Conservation (phyloP, 1,284 basidiomycete species). For the Macrocybe sp. region DNA sequence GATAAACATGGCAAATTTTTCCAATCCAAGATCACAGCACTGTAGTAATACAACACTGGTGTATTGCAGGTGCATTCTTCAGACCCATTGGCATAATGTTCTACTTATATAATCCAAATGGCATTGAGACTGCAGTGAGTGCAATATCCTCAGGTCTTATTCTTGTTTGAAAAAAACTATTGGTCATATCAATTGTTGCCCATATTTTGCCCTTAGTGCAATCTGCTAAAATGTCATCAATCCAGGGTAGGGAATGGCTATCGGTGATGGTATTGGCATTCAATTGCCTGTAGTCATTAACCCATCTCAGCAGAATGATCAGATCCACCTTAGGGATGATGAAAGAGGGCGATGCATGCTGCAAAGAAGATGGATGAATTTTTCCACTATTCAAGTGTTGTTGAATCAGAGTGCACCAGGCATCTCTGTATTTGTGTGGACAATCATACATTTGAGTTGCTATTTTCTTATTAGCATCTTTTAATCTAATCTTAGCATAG, state of each 20-base stretch:
- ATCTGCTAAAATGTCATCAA: conserved; percentile 6
- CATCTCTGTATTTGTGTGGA: no score
- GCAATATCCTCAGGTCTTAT: neutral
- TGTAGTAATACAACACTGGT: neutral
- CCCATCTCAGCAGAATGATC: conserved; percentile 8
- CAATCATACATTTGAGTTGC: no score
- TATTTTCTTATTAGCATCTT: no score
- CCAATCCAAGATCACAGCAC: neutral
- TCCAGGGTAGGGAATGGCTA: neutral
- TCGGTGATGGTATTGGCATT: conserved; percentile 10
- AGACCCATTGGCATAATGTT: no score
- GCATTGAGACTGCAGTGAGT: no score
- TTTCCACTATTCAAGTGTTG: conserved; percentile 9
- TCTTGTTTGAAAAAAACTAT: neutral
- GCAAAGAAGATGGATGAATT: conserved; percentile 9
- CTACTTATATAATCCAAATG: no score
- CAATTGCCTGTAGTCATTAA: conserved; percentile 9
- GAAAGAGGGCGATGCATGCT: conserved; percentile 10
- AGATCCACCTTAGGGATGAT: conserved; percentile 10
- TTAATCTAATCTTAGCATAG: no score
- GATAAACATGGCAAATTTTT: conserved; percentile 4
- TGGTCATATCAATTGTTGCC: no score
- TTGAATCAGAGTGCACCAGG: conserved; percentile 4
- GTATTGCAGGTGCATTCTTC: conserved; percentile 3
- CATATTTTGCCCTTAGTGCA: no score